Evolutionary conservation across 805 yeast genomes (phyloP), one percentile per base, ranked within the genome.

Genomic region (Tetrapisispora phaffii): DNA sequence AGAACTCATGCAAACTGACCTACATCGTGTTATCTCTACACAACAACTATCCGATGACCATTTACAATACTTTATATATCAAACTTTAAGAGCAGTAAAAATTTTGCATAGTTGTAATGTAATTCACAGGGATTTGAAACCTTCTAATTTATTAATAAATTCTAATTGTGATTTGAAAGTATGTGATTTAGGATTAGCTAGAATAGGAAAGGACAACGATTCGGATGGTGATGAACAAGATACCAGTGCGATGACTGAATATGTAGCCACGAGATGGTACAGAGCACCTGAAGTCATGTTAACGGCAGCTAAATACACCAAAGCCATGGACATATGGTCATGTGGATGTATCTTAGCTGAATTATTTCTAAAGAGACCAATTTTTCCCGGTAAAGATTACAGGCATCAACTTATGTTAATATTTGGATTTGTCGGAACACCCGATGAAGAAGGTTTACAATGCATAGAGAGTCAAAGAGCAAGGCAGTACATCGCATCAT

Each of bases 251-350:
- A 83, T 90, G 95, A 90, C 97, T 2, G 97, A 90, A 65, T 90
- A 90, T 61, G 97, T 90, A 37, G 97, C 97, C 9, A 90, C 97
- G 3, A 72, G 97, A 52, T 90, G 97, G 97, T 90, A 90, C 65
- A 73, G 97, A 46, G 97, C 97, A 0, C 97, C 97, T 0, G 97
- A 90, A 57, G 88, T 90, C 61, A 90, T 90, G 97, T 73, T 90
- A 41, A 87, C 96, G 13, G 87, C 89, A 56, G 90, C 88, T 51
- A 86, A 84, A 57, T 90, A 90, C 67, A 85, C 96, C 22, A 85
- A 90, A 33, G 96, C 96, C 31, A 90, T 90, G 58, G 97, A 90
- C 65, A 79, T 90, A 28, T 90, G 97, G 97, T 83, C 95, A 2
- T 95, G 88, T 20, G 97, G 97, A 4, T 90, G 97, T 66, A 90